phyloP scores from a whole-genome alignment of 2,329 filamentous ascomycete genomes.

The Colletotrichum sojae region DNA sequence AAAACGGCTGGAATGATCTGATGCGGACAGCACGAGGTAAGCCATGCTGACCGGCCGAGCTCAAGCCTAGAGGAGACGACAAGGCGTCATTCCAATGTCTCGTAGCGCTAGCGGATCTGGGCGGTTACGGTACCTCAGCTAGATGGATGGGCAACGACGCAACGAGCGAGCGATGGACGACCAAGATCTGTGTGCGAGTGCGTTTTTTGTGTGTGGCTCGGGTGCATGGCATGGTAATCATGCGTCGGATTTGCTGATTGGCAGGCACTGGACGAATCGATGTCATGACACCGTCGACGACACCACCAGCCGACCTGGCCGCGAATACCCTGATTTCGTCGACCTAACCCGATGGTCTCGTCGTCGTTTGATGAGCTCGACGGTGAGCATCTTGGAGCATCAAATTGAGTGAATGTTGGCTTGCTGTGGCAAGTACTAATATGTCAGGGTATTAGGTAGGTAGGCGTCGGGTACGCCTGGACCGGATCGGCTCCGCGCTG shows the following conservation, averaged over 20 bases:
- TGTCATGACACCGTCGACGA: neutral
- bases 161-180: slow-evolving; percentile 8
- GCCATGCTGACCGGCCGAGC: slow-evolving; percentile 17
- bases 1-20: slow-evolving; percentile 28
- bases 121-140: slow-evolving; percentile 16
- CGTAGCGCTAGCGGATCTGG: slow-evolving; percentile 15
- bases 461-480: slow-evolving; percentile 17
- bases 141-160: slow-evolving; percentile 4
- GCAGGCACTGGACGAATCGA: slow-evolving; percentile 15
- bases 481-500: slow-evolving; percentile 22
- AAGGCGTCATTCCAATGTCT: slow-evolving; percentile 36
- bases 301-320: neutral
- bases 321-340: slow-evolving; percentile 11
- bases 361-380: slow-evolving; percentile 1
- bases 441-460: too few relatives aligned
- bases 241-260: slow-evolving; percentile 30
- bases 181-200: slow-evolving; percentile 19
- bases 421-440: neutral
- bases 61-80: slow-evolving; percentile 13
- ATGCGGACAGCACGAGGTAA: slow-evolving; percentile 4
- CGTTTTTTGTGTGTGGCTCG: slow-evolving; percentile 32
- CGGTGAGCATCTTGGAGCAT: neutral
- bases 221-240: slow-evolving; percentile 15
- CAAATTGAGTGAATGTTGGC: slow-evolving; percentile 9
- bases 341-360: neutral